Evolutionary conservation across 176 grass and related monocot species (phyloP).

Genomic region (Hordeum marinum): DNA sequence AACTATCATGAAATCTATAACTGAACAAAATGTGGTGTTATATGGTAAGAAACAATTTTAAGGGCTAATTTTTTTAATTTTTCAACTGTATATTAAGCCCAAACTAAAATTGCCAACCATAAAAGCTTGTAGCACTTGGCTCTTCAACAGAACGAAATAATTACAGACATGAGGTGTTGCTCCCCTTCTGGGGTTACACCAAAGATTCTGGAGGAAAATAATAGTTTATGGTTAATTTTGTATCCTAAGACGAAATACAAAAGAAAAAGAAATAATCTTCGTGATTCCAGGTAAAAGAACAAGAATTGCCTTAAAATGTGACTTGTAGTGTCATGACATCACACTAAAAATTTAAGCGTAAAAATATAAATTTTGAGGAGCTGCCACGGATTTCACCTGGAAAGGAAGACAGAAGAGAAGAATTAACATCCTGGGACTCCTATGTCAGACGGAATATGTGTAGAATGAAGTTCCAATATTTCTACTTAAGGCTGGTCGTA

Average conservation of each 20-base stretch:
- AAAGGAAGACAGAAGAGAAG: background rate
- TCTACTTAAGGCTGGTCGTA: too few relatives aligned
- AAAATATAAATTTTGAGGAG: background rate
- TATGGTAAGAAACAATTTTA: background rate
- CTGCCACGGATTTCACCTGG: background rate
- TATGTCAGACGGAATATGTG: background rate
- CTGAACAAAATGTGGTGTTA: background rate
- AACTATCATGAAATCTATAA: background rate
- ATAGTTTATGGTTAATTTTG: background rate
- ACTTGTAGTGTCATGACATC: background rate
- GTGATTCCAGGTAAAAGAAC: background rate
- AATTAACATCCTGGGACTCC: too few relatives aligned
- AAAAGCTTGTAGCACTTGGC: too few relatives aligned
- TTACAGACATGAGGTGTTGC: background rate
- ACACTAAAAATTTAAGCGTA: background rate
- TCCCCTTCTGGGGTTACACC: background rate
- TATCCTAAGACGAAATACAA: background rate
- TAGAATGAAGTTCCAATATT: constrained; percentile 12
- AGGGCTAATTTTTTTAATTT: background rate
- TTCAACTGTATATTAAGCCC: background rate
- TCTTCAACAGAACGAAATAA: background rate
- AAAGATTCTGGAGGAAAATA: background rate
- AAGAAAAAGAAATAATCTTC: background rate
- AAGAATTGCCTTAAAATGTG: background rate
- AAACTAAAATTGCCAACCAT: background rate